Conservation (phyloP, 441 rosid genomes). For the Pelargonium exstipulatum region DNA sequence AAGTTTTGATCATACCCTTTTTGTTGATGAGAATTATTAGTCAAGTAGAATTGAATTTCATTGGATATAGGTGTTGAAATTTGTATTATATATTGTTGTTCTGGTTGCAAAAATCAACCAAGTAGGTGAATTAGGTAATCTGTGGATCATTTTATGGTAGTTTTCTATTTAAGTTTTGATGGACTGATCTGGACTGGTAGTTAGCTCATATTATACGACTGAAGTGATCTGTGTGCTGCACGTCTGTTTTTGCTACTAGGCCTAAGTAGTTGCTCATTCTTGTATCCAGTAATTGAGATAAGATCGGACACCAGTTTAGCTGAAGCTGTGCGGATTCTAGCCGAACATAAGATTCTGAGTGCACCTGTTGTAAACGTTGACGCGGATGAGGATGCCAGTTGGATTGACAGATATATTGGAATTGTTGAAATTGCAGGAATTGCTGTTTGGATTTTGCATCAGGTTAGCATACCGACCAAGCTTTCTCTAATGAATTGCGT, state of each 20-base stretch:
- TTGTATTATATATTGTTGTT: too few species aligned
- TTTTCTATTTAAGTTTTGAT: too few species aligned
- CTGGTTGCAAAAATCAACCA: too few species aligned
- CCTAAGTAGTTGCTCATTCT: not conserved
- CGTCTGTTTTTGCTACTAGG: not conserved
- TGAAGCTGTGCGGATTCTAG: conserved; percentile 74
- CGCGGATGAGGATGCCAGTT: conserved; percentile 70
- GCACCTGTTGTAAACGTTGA: conserved; percentile 87
- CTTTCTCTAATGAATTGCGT: not conserved
- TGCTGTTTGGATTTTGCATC: conserved; percentile 91
- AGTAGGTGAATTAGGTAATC: too few species aligned
- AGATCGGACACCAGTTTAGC: conserved; percentile 75
- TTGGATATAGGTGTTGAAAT: too few species aligned
- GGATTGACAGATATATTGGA: conserved; percentile 95
- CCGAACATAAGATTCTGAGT: conserved; percentile 61
- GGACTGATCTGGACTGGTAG: too few species aligned
- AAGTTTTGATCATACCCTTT: too few species aligned
- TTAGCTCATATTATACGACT: too few species aligned
- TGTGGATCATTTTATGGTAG: too few species aligned
- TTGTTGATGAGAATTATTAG: too few species aligned
- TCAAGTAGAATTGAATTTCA: too few species aligned
- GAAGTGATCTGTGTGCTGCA: not conserved
- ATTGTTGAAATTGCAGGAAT: conserved; percentile 93
- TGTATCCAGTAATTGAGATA: conserved; percentile 62
- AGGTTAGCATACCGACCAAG: conserved; percentile 38